Base-by-base conservation (phyloP, 116 monocot species). In the Zostera marina region DNA sequence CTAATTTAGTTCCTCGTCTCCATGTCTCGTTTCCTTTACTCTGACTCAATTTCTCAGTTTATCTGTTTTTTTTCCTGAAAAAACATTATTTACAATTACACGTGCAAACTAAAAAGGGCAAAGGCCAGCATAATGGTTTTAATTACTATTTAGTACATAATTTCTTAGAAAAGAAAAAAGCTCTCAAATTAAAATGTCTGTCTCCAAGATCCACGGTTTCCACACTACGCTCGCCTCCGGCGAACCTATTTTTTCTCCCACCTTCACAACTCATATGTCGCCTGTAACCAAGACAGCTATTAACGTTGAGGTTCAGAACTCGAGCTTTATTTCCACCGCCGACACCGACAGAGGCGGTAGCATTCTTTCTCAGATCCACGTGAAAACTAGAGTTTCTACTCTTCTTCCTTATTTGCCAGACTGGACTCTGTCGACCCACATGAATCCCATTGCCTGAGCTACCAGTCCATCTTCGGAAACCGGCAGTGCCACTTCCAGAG, bases 401-500 rank as follows among this genome's bases (percentile, higher is more conserved):
- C 45, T 54, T 45, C 20, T 63, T n/a, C 47, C 61, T 41, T 24
- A 77, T 38, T 61, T 80, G 88, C 87, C 79, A 94, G 8, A 88
- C 82, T 40, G 84, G 88, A 69, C 88, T 85, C 41, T 70, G 42
- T 14, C 88, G 74, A 4, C 88, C 88, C 14, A 94, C 71, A 66
- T 70, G 76, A 15, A 81, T 56, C 19, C 86, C 49, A 1, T 73
- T 54, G 46, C 73, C 68, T 2, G 83, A 68, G 64, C 76, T 82
- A 25, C 59, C 47, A 1, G 70, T 70, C 78, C 74, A 70, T 52
- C 67, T 23, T 48, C 78, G 61, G 20, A 41, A 41, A 9, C 65
- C 52, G 41, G 40, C 24, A 22, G 26, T 7, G 24, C 55, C 63
- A 19, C 53, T 13, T 60, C 56, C 67, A 11, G 90, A 91, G 74